Evolutionary conservation across 1,284 basidiomycete genomes (phyloP), one percentile per base, ranked within the genome.

Genomic region (Naganishia liquefaciens): DNA sequence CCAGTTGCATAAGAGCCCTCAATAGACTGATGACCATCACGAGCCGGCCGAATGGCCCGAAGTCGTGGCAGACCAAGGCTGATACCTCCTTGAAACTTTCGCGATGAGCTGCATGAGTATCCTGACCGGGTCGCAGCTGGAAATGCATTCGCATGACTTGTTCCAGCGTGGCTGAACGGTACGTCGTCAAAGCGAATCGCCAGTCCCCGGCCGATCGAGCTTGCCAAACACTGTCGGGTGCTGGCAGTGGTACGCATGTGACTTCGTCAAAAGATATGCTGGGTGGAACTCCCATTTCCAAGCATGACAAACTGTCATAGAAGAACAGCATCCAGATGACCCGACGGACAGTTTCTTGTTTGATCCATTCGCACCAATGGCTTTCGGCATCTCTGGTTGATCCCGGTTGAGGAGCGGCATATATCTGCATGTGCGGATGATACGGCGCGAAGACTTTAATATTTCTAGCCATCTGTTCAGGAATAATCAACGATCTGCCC

Each of bases 321-420:
- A 79, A 74, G 66, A 79, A 81, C 19, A 82, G 73, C 13, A 81
- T 70, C 69, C 71, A 81, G 0, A 76, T 76, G 9, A 80, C 79
- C 23, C 80, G 74, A 6, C 74, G 72, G n/a, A 73, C 72, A 0
- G 74, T 78, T 68, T 82, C 81, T 39, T 76, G 74, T 52, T 75
- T 73, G 39, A 81, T 77, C 80, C 80, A 82, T 27, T 75, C 71
- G 33, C 73, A 70, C 81, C 81, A 82, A 21, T 70, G 40, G 13
- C 46, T 42, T 15, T 61, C 42, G 2, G 49, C 27, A 19, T 52
- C 55, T 23, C 49, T 49, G 2, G 57, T 25, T 4, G 15, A 27
- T 23, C 51, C 37, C 17, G 53, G n/a, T 5, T 33, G 42, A 13
- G 53, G 46, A 19, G 51, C 30, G 1, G 62, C n/a, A 28, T 54